Evolutionary conservation across 345 rosid genomes (phyloP), one percentile per base, ranked within the genome.

Genomic region (Pelargonium nanum): DNA sequence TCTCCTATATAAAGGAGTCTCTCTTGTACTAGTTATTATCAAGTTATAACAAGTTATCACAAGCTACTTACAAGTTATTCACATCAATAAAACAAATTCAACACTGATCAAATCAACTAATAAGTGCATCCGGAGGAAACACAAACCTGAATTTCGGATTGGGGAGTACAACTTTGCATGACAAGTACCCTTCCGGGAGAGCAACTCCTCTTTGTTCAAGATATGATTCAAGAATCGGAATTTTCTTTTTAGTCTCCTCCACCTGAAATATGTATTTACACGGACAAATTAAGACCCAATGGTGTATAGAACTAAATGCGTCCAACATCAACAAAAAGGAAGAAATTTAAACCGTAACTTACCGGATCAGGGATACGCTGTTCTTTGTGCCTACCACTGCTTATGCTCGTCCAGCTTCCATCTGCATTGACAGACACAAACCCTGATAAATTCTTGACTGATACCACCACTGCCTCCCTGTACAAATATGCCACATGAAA

Each of bases 141-240:
- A 59, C 79, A 60, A 81, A 92, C 98, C 79, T 68, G 73, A 82
- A 92, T 63, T 80, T 87, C 22, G 98, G 96, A 78, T 89, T 85
- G 58, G 98, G 93, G 63, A 92, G 67, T 22, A 92, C 73, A 70
- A 92, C 91, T 87, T 89, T 89, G 80, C 72, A 82, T 60, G 96
- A 82, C 60, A 89, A 53, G 62, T 80, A 85, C 67, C 86, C 98
- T 65, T 87, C 87, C 3, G 83, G 91, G 44, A 92, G 68, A 68
- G 85, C 58, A 72, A 88, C 74, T 30, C 98, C 96, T 65, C 95
- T 83, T 74, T 86, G 98, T 61, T 86, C 91, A 70, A 88, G 84
- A 77, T 92, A 92, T 60, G 90, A 81, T 77, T 85, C 89, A 63
- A 92, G 93, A 74, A 92, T 65, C 23, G 75, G 76, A 76, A 82